Conservation (phyloP, 1,139 yeast species). For the Entelexis sorbosivorans region DNA sequence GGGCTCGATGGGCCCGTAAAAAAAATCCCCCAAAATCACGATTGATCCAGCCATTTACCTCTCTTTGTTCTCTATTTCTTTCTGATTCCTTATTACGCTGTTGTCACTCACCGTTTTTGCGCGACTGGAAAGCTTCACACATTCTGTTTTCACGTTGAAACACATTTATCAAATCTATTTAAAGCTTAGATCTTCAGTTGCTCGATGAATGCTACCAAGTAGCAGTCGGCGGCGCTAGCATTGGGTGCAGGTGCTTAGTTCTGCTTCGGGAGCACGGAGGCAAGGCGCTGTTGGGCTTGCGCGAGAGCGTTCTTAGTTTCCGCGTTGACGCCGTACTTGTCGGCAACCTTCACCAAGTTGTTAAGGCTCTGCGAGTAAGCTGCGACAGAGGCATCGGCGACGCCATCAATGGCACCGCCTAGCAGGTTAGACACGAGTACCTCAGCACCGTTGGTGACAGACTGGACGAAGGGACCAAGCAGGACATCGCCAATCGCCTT, state of each 20-base stretch:
- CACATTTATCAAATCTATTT: neutral
- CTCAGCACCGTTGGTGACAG: slow-evolving; percentile 30
- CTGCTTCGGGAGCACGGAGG: neutral
- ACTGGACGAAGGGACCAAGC: slow-evolving; percentile 30
- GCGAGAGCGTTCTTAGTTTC: neutral
- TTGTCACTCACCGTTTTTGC: too few species aligned
- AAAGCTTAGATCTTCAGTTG: neutral
- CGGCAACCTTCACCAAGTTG: slow-evolving; percentile 8
- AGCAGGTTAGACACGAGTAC: slow-evolving; percentile 25
- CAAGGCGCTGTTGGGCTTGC: neutral
- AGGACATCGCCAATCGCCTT: slow-evolving; percentile 24
- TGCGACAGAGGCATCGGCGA: slow-evolving; percentile 18
- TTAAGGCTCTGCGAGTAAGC: slow-evolving; percentile 7
- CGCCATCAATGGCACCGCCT: slow-evolving; percentile 23
- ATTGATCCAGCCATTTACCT: too few species aligned
- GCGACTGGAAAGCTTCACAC: too few species aligned
- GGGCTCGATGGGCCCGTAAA: too few species aligned
- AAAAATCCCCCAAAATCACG: too few species aligned
- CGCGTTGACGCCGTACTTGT: slow-evolving; percentile 7
- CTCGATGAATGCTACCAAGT: slow-evolving; percentile 6
- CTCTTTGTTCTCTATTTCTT: too few species aligned
- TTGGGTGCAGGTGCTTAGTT: neutral
- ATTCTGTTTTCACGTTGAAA: too few species aligned
- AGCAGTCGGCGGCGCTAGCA: slow-evolving; percentile 4
- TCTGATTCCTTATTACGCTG: too few species aligned